Conservation (phyloP, 192 early-diverging fungal species). For the Gamsiella multidivaricata region DNA sequence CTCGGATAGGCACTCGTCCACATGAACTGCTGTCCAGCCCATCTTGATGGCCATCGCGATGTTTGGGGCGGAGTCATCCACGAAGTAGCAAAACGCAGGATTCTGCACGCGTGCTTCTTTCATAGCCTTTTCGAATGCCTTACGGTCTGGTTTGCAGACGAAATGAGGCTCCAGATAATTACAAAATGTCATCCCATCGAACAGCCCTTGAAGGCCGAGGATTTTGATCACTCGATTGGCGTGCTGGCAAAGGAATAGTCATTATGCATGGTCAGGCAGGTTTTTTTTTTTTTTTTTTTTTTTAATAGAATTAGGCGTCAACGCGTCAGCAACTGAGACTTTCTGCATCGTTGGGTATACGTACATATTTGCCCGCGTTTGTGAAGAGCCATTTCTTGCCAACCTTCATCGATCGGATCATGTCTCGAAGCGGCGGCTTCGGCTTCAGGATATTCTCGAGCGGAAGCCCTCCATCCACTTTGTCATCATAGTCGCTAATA, state of each 20-base stretch:
- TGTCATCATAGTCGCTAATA: constrained; percentile 42
- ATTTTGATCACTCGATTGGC: constrained; percentile 23
- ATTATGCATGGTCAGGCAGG: neutral
- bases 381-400: constrained; percentile 82
- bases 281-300: neutral
- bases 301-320: too few species aligned
- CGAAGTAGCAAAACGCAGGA: constrained; percentile 30
- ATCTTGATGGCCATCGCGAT: constrained; percentile 65
- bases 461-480: constrained; percentile 77
- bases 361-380: constrained; percentile 72
- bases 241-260: constrained; percentile 11
- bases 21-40: constrained; percentile 61
- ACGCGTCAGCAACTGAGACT: too few species aligned
- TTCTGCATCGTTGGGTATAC: neutral
- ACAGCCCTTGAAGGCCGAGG: constrained; percentile 72
- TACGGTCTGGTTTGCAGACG: constrained; percentile 35
- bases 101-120: constrained; percentile 31
- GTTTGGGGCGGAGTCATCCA: constrained; percentile 65
- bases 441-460: constrained; percentile 68
- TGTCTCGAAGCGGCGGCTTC: constrained; percentile 67
- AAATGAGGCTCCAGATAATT: constrained; percentile 33
- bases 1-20: constrained; percentile 31
- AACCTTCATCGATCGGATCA: constrained; percentile 63
- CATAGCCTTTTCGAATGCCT: constrained; percentile 47
- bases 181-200: constrained; percentile 73